A percentile compares a stretch with the other conserved stretches of the same genome.
phyloP scores from a whole-genome alignment of 2,329 filamentous ascomycete species.

The Pyrenochaeta sp. region DNA sequence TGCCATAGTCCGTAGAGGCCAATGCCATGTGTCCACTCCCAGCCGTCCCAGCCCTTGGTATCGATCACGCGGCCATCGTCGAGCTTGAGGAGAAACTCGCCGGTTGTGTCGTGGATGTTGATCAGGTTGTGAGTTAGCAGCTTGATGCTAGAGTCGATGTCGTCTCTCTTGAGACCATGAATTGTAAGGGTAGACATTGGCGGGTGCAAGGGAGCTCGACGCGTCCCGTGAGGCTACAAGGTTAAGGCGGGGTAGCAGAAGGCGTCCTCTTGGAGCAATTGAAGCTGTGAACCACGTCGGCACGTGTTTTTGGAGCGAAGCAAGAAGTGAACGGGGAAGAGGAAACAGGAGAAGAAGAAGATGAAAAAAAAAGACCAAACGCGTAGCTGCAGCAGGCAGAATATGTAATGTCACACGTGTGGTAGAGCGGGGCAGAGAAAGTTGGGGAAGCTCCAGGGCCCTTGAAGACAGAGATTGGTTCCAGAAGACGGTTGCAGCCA shows the following conservation, averaged over 20 bases:
- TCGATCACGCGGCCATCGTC: slow-evolving; percentile 79
- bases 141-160: slow-evolving; percentile 66
- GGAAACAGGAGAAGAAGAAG: background rate
- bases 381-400: slow-evolving; percentile 9
- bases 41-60: slow-evolving; percentile 84
- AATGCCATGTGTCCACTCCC: slow-evolving; percentile 85
- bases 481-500: slow-evolving; percentile 12
- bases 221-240: background rate
- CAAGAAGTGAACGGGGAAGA: background rate
- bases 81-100: slow-evolving; percentile 75
- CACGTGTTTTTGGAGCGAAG: background rate
- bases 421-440: slow-evolving; percentile 14
- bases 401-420: slow-evolving; percentile 8
- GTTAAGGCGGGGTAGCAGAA: background rate
- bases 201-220: background rate
- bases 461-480: slow-evolving; percentile 7
- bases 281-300: background rate
- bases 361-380: slow-evolving; percentile 1
- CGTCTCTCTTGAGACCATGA: slow-evolving; percentile 51
- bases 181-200: slow-evolving; percentile 53
- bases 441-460: slow-evolving; percentile 16
- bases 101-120: slow-evolving; percentile 78
- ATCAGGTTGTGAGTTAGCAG: slow-evolving; percentile 77
- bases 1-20: slow-evolving; percentile 84
- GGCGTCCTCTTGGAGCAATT: background rate